These are phyloP conservation scores for Zygoascus hellenicus DNA, from an alignment of 1,139 yeast genomes.

Conservation along the genomic window DNA sequence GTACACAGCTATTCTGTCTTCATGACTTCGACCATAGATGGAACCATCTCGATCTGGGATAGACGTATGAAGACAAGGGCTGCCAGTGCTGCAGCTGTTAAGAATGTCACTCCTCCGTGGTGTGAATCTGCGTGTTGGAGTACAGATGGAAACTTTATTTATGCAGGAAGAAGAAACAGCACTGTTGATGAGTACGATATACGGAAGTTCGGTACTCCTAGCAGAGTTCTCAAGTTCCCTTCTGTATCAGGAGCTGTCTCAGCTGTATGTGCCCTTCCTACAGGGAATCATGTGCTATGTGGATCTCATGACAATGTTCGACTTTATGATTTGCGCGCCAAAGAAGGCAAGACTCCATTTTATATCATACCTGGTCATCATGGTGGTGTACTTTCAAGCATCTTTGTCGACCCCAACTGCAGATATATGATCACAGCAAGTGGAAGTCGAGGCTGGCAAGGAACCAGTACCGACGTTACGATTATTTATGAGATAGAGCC, in stretches of 20 bases:
- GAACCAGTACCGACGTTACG: constrained; percentile 70
- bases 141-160: constrained; percentile 68
- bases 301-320: constrained; percentile 90
- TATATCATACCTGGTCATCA: constrained; percentile 59
- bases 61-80: constrained; percentile 48
- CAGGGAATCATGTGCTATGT: constrained; percentile 69
- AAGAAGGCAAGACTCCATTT: constrained; percentile 42
- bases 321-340: constrained; percentile 64
- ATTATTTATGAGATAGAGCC: constrained; percentile 66
- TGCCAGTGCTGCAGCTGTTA: constrained; percentile 53
- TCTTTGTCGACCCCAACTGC: constrained; percentile 79
- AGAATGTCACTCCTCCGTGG: constrained; percentile 80
- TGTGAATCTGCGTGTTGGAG: constrained; percentile 87
- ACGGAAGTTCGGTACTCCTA: constrained; percentile 47
- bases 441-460: constrained; percentile 96
- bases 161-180: constrained; percentile 84
- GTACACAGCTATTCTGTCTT: constrained; percentile 49
- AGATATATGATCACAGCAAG: constrained; percentile 85
- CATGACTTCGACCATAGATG: constrained; percentile 79
- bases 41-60: constrained; percentile 82
- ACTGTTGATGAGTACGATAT: constrained; percentile 81
- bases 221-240: constrained; percentile 67
- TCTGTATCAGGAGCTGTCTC: constrained; percentile 89
- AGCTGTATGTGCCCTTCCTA: constrained; percentile 74
- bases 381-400: constrained; percentile 60